Conservation (phyloP, 495 filamentous ascomycete genomes). For the Penicillium roqueforti region DNA sequence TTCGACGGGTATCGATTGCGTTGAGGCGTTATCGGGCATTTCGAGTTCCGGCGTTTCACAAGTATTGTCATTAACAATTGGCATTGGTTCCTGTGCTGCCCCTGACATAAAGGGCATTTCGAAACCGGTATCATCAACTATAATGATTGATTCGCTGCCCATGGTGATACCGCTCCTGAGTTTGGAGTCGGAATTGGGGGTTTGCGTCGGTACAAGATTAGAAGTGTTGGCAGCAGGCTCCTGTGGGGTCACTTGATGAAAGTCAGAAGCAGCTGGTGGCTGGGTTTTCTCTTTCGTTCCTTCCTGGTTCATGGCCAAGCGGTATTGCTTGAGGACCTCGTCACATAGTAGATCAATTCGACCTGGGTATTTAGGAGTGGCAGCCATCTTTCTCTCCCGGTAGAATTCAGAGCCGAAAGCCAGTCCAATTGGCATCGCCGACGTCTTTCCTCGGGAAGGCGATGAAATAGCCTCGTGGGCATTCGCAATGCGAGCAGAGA, state of each 20-base stretch:
- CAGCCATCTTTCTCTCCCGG: constrained; percentile 38
- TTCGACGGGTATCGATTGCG: constrained; percentile 22
- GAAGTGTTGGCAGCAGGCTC: constrained; percentile 1
- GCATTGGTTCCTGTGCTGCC: constrained; percentile 18
- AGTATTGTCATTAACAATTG: constrained; percentile 7
- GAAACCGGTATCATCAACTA: constrained; percentile 61
- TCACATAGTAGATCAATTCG: constrained; percentile 78
- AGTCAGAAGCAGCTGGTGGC: constrained; percentile 4
- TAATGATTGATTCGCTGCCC: constrained; percentile 82
- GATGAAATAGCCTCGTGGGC: constrained; percentile 17
- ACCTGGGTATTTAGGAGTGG: constrained; percentile 32
- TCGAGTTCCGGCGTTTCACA: constrained; percentile 2
- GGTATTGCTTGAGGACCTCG: constrained; percentile 63
- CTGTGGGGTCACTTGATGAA: constrained; percentile 6
- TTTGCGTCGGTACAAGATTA: constrained; percentile 5
- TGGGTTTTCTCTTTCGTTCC: constrained; percentile 6
- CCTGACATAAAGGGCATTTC: constrained; percentile 38
- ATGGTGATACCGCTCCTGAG: constrained; percentile 60
- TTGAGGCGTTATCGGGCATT: constrained; percentile 17
- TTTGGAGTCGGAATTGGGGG: constrained; percentile 21
- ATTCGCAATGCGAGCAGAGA: constrained; percentile 42
- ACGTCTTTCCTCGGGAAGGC: constrained; percentile 37
- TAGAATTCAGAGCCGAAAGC: constrained; percentile 45
- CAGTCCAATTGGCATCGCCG: constrained; percentile 44
- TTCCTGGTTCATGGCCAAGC: constrained; percentile 22